phyloP scores from a whole-genome alignment of 2,329 filamentous ascomycete species.

The Colletotrichum euphorbiae region DNA sequence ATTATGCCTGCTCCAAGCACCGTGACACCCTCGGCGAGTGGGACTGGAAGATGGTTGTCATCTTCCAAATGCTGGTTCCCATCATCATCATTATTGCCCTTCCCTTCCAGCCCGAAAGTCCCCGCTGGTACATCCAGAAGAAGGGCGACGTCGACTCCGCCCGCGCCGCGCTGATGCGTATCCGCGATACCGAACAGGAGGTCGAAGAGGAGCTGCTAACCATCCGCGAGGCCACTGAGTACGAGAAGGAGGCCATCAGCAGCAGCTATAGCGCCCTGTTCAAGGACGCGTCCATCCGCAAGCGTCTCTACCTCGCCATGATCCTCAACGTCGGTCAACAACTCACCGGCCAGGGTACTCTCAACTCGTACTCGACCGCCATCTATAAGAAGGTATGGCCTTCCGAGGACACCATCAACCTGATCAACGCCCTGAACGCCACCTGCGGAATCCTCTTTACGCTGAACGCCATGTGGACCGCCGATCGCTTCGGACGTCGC shows the following conservation, averaged over 20 bases:
- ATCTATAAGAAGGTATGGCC: conserved; percentile 80
- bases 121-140: conserved; percentile 75
- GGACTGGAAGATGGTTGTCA: conserved; percentile 80
- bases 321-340: conserved; percentile 78
- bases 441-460: conserved; percentile 80
- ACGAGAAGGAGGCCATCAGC: conserved; percentile 76
- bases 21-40: conserved; percentile 70
- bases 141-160: conserved; percentile 71
- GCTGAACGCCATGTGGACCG: conserved; percentile 78
- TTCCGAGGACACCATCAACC: conserved; percentile 68
- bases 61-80: conserved; percentile 79
- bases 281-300: conserved; percentile 76
- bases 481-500: conserved; percentile 77
- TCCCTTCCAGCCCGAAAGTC: conserved; percentile 75
- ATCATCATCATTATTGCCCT: conserved; percentile 70
- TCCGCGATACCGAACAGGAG: conserved; percentile 73
- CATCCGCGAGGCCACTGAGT: conserved; percentile 77
- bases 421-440: conserved; percentile 81
- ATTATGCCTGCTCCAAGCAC: conserved; percentile 69
- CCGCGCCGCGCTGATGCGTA: conserved; percentile 65
- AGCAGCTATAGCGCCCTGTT: conserved; percentile 72
- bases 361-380: conserved; percentile 79
- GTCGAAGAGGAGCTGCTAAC: conserved; percentile 74
- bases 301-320: conserved; percentile 73
- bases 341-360: conserved; percentile 77